These are phyloP conservation scores for Aspergillus oerlinghausenensis DNA, from an alignment of 2,329 filamentous ascomycete genomes.

Conservation along the genomic window DNA sequence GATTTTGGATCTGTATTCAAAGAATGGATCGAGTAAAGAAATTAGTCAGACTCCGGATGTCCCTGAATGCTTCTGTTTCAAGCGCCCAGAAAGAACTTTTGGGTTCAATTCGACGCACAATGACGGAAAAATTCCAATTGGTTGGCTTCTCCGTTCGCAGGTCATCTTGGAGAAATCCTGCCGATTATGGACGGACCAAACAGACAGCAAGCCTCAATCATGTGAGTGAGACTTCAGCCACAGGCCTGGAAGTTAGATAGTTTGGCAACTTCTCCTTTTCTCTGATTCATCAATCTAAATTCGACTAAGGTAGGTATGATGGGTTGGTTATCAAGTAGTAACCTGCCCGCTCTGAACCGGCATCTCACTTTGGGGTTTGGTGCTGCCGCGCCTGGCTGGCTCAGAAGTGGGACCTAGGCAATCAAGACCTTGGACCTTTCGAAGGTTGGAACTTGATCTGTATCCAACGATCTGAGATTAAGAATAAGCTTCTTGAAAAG, in stretches of 20 bases:
- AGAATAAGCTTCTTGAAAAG: neutral
- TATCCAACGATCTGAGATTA: neutral
- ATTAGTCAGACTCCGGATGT: neutral
- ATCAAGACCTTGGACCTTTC: neutral
- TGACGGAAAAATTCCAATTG: slow-evolving; percentile 7
- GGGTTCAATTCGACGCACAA: neutral
- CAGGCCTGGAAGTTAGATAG: neutral
- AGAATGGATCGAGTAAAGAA: neutral
- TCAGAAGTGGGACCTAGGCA: neutral
- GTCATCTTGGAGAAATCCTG: neutral
- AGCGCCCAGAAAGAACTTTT: neutral
- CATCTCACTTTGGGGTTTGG: neutral
- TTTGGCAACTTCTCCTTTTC: neutral
- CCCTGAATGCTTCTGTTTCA: neutral
- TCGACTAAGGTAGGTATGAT: neutral
- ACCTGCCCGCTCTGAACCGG: neutral
- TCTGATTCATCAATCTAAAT: neutral
- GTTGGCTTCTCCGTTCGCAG: neutral
- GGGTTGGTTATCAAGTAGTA: neutral
- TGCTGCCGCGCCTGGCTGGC: neutral
- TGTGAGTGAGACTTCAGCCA: slow-evolving; percentile 7
- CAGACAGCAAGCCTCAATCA: slow-evolving; percentile 6
- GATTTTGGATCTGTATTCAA: neutral
- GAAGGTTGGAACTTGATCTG: neutral
- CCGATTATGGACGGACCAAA: slow-evolving; percentile 2